Evolutionary conservation across 2,329 filamentous ascomycete species (phyloP).

Genomic region (Colletotrichum tamarilloi): DNA sequence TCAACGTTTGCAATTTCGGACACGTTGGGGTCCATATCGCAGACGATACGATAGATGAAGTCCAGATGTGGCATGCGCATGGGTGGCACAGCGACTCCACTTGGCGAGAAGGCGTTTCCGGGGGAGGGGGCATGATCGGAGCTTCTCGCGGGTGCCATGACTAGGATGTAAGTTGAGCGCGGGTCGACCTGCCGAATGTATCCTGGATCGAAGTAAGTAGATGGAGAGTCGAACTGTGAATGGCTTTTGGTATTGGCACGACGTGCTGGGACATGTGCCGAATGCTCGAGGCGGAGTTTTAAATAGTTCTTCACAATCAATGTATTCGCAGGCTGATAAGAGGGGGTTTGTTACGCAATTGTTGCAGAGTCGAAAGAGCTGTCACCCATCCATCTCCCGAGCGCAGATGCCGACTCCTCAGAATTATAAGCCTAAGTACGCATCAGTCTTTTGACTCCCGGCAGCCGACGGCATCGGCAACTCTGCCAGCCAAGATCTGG

Average conservation of each 20-base stretch:
- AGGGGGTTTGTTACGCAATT: neutral
- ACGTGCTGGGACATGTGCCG: neutral
- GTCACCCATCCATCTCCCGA: neutral
- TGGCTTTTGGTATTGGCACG: neutral
- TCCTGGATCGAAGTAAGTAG: neutral
- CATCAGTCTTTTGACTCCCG: neutral
- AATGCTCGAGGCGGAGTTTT: neutral
- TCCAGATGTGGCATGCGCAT: slow-evolving; percentile 39
- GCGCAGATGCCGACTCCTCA: neutral
- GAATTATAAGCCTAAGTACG: neutral
- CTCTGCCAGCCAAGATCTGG: neutral
- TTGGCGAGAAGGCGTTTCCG: slow-evolving; percentile 34
- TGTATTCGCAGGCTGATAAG: neutral
- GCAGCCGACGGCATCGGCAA: neutral
- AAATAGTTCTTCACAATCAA: neutral
- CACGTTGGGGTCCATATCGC: slow-evolving; percentile 34
- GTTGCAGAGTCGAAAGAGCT: neutral
- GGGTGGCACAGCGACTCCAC: slow-evolving; percentile 30
- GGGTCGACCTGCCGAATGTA: neutral
- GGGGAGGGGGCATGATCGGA: slow-evolving; percentile 28
- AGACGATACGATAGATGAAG: slow-evolving; percentile 39
- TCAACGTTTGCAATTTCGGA: slow-evolving; percentile 36
- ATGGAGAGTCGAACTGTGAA: neutral
- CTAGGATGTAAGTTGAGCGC: neutral
- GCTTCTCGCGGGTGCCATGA: neutral